phyloP scores from a whole-genome alignment of 768 basidiomycete species.

The Ramaria sp. region DNA sequence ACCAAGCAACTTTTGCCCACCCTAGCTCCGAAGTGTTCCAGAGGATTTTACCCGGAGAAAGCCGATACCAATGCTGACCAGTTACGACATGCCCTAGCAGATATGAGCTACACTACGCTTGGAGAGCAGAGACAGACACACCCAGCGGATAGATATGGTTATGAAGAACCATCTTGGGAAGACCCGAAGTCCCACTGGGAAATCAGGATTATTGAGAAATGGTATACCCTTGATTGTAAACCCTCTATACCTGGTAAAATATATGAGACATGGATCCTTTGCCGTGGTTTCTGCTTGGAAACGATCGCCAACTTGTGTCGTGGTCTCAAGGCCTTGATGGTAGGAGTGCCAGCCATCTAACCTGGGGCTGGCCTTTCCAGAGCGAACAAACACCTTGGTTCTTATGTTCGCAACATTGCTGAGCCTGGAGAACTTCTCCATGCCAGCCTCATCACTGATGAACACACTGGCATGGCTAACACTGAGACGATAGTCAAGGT shows the following conservation, averaged over 20 bases:
- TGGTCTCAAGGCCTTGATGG: neutral
- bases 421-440: neutral
- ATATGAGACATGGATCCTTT: neutral
- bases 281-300: neutral
- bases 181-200: neutral
- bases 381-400: neutral
- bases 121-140: neutral
- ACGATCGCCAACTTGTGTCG: neutral
- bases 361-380: neutral
- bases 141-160: neutral
- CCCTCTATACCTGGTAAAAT: neutral
- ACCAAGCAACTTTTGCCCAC: neutral
- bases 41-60: neutral
- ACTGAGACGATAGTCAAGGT: neutral
- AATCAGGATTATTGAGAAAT: neutral
- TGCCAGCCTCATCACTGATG: neutral
- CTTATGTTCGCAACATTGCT: neutral
- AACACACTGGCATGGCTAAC: neutral
- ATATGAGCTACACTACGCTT: neutral
- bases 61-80: neutral
- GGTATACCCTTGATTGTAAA: neutral
- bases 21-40: neutral
- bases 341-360: neutral
- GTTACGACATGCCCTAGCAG: neutral
- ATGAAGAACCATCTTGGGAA: neutral